Percentiles rank a stretch among this genome's conserved stretches.
Conservation (phyloP, 2,329 filamentous ascomycete genomes). For the Dactylellina cionopaga region DNA sequence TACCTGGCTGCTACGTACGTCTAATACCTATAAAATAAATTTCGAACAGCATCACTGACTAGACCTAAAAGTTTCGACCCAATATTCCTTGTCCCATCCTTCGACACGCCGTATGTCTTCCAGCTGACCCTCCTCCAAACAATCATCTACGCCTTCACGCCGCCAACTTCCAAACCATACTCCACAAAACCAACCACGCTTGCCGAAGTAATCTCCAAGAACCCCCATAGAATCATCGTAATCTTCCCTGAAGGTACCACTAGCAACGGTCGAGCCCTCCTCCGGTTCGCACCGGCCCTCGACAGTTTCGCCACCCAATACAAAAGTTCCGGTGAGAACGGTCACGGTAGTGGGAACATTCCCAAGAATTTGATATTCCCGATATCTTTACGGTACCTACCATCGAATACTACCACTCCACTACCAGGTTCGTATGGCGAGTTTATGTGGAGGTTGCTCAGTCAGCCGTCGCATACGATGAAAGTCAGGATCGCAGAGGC, state of each 20-base stretch:
- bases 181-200: slow-evolving; percentile 69
- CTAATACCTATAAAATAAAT: neutral
- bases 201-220: slow-evolving; percentile 70
- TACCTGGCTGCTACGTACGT: slow-evolving; percentile 82
- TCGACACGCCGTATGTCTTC: slow-evolving; percentile 76
- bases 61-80: slow-evolving; percentile 94
- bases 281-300: slow-evolving; percentile 82
- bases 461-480: slow-evolving; percentile 85
- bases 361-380: slow-evolving; percentile 79
- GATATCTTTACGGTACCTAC: slow-evolving; percentile 86
- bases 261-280: slow-evolving; percentile 88
- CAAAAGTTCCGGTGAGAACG: slow-evolving; percentile 31
- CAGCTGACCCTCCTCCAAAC: slow-evolving; percentile 80
- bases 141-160: slow-evolving; percentile 75
- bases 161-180: slow-evolving; percentile 66
- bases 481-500: slow-evolving; percentile 87
- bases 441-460: slow-evolving; percentile 88
- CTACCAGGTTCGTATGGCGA: slow-evolving; percentile 76
- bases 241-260: slow-evolving; percentile 95
- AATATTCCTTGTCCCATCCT: slow-evolving; percentile 88
- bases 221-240: slow-evolving; percentile 80
- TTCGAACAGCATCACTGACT: neutral
- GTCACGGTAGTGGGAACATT: slow-evolving; percentile 16
- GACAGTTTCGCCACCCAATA: slow-evolving; percentile 70
- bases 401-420: slow-evolving; percentile 88